These are phyloP conservation scores for Paraphaeosphaeria minitans DNA, from an alignment of 2,329 filamentous ascomycete species.

Conservation along the genomic window DNA sequence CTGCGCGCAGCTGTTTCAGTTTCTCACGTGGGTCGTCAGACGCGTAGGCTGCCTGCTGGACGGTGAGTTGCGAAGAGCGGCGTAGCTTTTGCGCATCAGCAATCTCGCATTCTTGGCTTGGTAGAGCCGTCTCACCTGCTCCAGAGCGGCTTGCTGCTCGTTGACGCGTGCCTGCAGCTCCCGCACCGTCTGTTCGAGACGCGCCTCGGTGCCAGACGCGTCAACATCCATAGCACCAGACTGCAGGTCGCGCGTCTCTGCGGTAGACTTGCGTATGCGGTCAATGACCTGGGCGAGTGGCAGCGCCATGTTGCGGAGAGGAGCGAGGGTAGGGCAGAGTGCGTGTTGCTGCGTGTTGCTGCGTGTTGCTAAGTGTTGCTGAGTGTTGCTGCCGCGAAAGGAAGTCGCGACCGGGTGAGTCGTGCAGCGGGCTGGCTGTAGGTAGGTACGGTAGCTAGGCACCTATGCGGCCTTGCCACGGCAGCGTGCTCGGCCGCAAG, in stretches of 20 bases:
- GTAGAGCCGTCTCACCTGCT: constrained; percentile 45
- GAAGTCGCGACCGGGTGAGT: constrained; percentile 8
- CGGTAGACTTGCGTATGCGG: constrained; percentile 39
- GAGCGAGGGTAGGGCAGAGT: not conserved
- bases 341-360: not conserved
- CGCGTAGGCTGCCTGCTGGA: constrained; percentile 37
- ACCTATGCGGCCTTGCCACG: not conserved
- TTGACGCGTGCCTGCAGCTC: constrained; percentile 64
- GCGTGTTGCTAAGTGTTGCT: no score
- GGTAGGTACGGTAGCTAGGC: no score
- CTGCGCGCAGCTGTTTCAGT: constrained; percentile 54
- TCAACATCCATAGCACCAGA: constrained; percentile 45
- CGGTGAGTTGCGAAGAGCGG: constrained; percentile 29
- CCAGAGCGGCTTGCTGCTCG: constrained; percentile 54
- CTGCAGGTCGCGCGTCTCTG: constrained; percentile 26
- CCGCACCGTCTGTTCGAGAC: constrained; percentile 69
- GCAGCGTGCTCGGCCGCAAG: not conserved
- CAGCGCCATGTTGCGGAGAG: constrained; percentile 28
- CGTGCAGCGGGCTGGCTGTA: not conserved
- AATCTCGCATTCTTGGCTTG: not conserved
- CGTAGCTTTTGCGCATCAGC: constrained; percentile 50
- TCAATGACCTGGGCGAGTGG: constrained; percentile 19
- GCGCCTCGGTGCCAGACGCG: constrained; percentile 54
- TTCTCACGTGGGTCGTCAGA: constrained; percentile 42
- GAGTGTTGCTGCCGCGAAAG: constrained; percentile 1